Percentiles rank a stretch among this genome's conserved stretches.
Conservation (phyloP, 768 basidiomycete genomes). For the Serendipita vermifera region DNA sequence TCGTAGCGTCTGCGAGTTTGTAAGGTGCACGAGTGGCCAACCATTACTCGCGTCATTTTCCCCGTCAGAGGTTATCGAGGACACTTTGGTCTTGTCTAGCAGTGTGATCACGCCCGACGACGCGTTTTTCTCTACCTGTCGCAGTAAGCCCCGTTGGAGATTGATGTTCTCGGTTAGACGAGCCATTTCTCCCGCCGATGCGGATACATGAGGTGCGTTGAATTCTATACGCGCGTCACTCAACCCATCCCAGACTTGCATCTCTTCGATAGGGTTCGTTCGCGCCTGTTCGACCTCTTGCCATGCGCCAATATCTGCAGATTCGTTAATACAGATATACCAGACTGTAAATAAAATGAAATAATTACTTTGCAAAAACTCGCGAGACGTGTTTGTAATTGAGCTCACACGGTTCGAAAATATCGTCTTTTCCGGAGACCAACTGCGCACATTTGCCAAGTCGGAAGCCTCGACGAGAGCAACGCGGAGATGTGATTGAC, state of each 20-base stretch:
- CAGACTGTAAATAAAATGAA: neutral
- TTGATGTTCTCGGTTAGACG: constrained; percentile 87
- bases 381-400: constrained; percentile 59
- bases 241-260: constrained; percentile 93
- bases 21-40: constrained; percentile 73
- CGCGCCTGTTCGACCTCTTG: constrained; percentile 50
- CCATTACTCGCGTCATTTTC: constrained; percentile 33
- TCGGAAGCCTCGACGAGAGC: constrained; percentile 75
- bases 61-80: constrained; percentile 45
- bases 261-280: constrained; percentile 63
- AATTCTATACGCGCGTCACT: constrained; percentile 71
- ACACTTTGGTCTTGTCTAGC: constrained; percentile 62
- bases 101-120: constrained; percentile 31
- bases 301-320: constrained; percentile 76
- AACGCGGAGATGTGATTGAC: constrained; percentile 31
- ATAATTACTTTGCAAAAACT: constrained; percentile 50
- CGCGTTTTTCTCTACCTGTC: constrained; percentile 35
- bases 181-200: constrained; percentile 42
- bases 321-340: constrained; percentile 10
- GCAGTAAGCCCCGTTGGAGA: constrained; percentile 72
- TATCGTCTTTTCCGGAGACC: constrained; percentile 41
- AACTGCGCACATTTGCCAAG: constrained; percentile 50
- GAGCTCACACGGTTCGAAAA: constrained; percentile 83
- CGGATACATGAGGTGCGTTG: constrained; percentile 27
- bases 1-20: constrained; percentile 49